Evolutionary conservation across 2,329 filamentous ascomycete species (phyloP), one percentile per base, ranked within the genome.

Genomic region (Sclerotinia spermophila): DNA sequence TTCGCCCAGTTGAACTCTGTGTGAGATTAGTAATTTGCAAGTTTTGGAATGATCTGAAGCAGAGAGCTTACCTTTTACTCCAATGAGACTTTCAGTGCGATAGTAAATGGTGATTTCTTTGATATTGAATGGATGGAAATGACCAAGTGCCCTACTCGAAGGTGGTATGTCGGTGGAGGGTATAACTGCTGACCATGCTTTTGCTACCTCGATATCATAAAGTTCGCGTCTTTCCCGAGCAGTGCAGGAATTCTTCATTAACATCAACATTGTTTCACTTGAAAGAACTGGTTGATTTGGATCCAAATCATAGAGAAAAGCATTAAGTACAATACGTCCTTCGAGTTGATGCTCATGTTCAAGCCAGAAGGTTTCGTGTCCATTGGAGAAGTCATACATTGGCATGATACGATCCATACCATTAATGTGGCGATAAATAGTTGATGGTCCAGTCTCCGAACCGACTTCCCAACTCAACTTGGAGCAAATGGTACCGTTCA

Each of bases 301-400:
- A 40, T 65, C 45, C 10, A 65, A 65, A 24, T 65, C 62, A 10
- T 65, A 65, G 17, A 65, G 62, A 19, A 65, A 65, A 42, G 45
- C 62, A 65, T 53, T 40, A 19, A 53, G n/a, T 7, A 45, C 62
- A 24, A 65, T 17, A 2, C n/a, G 17, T 53, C 45, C 62, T 48
- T 65, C 45, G 3, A 65, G 33, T 21, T 38, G 35, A 53, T 65
- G 45, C 8, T 65, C 44, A 53, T 65, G 45, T 38, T 65, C 45
- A 33, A 30, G 3, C 62, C 45, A 65, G 15, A 53, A 53, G 3
- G 19, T 35, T 7, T 51, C n/a, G 10, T 65, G 45, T 30, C 33
- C 45, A 21, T 53, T 38, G 13, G 24, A 51, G n/a, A 30, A 48
- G 35, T 65, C 62, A 13, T 40, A 53, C 45, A 65, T 65, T 2